Conservation (phyloP, 257 asterid genomes). For the Nicotiana undulata region DNA sequence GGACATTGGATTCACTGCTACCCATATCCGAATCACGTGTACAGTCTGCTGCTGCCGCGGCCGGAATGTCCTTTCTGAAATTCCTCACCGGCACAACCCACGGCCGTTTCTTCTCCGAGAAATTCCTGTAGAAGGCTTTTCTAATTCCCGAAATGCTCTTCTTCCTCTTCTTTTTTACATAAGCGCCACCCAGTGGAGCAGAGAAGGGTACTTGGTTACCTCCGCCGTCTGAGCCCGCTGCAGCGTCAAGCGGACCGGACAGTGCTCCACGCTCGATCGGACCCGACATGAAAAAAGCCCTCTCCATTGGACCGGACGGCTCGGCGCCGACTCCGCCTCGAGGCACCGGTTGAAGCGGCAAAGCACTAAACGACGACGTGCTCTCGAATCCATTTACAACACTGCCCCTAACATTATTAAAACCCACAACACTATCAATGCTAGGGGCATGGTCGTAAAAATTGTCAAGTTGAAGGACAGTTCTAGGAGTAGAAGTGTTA, state of each 20-base stretch:
- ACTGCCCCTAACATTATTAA: conserved; percentile 31
- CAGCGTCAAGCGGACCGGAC: conserved; percentile 71
- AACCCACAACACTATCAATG: conserved; percentile 30
- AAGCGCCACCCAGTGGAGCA: conserved; percentile 74
- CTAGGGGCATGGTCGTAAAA: conserved; percentile 41
- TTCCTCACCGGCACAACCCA: conserved; percentile 79
- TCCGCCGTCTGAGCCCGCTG: conserved; percentile 20
- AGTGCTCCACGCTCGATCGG: conserved; percentile 92
- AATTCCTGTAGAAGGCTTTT: conserved; percentile 67
- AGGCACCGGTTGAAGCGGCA: conserved; percentile 87
- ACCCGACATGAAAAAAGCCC: conserved; percentile 92
- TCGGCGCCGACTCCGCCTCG: conserved; percentile 54
- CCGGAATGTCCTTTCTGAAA: conserved; percentile 45
- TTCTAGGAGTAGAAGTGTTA: conserved; percentile 70
- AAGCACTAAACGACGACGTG: conserved; percentile 75
- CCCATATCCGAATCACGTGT: conserved; percentile 38
- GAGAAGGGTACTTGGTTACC: conserved; percentile 62
- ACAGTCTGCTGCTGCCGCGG: conserved; percentile 17
- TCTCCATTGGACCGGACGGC: conserved; percentile 62
- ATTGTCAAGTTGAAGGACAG: conserved; percentile 62
- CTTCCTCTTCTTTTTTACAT: conserved; percentile 64
- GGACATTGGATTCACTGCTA: conserved; percentile 52
- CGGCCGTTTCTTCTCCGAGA: conserved; percentile 45
- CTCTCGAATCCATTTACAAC: conserved; percentile 78
- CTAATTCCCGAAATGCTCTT: conserved; percentile 67